Percentiles rank a stretch among this genome's conserved stretches.
Conservation (phyloP, 371 early-diverging fungal species). For the Paraphysoderma sedebokerense region DNA sequence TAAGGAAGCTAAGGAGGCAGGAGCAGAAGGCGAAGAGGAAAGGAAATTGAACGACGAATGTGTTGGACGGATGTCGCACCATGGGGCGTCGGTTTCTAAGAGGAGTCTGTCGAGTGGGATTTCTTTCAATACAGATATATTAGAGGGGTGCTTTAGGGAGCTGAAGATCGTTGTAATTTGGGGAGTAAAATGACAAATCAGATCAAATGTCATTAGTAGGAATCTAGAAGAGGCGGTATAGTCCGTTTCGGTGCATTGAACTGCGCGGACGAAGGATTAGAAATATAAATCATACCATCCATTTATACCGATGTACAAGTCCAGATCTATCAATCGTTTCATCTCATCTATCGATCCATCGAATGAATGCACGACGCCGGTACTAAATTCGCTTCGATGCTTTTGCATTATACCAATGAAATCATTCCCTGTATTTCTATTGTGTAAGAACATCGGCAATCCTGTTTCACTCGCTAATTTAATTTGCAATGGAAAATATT, state of each 20-base stretch:
- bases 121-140: constrained; percentile 51
- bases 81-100: constrained; percentile 93
- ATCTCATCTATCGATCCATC: constrained; percentile 70
- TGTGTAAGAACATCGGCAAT: constrained; percentile 78
- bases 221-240: too few relatives aligned
- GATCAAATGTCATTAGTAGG: too few relatives aligned
- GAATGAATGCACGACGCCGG: constrained; percentile 94
- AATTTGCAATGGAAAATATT: constrained; percentile 59
- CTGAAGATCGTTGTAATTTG: constrained; percentile 5
- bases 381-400: constrained; percentile 39
- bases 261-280: too few relatives aligned
- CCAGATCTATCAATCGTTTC: constrained; percentile 41
- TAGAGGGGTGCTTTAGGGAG: constrained; percentile 76
- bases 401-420: constrained; percentile 24
- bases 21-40: constrained; percentile 1
- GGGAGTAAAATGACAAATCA: too few relatives aligned
- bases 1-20: too few relatives aligned
- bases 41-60: constrained; percentile 59
- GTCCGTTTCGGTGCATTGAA: too few relatives aligned
- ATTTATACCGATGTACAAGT: constrained; percentile 90
- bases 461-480: constrained; percentile 52
- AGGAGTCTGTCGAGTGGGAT: constrained; percentile 72
- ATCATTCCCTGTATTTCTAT: constrained; percentile 59
- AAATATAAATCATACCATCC: constrained; percentile 44
- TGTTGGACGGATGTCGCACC: constrained; percentile 84